These are phyloP conservation scores for Cynara cardunculus DNA, from an alignment of 129 eudicot species.

Conservation along the genomic window DNA sequence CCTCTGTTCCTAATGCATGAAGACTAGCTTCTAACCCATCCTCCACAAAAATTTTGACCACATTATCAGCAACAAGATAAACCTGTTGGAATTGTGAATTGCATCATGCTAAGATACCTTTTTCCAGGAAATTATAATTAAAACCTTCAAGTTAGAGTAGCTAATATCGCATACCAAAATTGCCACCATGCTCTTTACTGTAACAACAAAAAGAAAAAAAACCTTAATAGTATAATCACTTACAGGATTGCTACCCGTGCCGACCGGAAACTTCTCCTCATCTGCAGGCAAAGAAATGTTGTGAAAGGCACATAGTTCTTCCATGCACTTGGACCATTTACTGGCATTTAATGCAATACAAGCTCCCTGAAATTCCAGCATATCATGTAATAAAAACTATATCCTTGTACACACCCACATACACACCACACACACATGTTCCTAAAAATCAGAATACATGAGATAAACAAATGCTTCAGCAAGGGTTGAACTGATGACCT, in stretches of 20 bases:
- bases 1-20: conserved; percentile 90
- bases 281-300: conserved; percentile 57
- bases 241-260: conserved; percentile 99
- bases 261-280: conserved; percentile 91
- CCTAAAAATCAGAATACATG: neutral
- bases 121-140: neutral
- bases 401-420: neutral
- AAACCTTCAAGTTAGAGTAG: neutral
- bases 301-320: conserved; percentile 61
- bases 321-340: conserved; percentile 68
- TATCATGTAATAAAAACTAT: neutral
- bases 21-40: conserved; percentile 88
- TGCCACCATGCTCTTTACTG: neutral
- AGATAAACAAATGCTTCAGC: neutral
- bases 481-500: no score
- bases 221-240: conserved; percentile 20
- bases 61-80: conserved; percentile 70
- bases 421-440: neutral
- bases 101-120: neutral
- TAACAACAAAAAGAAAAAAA: neutral
- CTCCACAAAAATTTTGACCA: conserved; percentile 82
- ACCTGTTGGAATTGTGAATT: conserved; percentile 46
- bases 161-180: neutral
- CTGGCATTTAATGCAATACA: conserved; percentile 82
- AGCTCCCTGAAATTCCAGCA: conserved; percentile 62